Evolutionary conservation across 257 asterid genomes (phyloP), one percentile per base, ranked within the genome.

Genomic region (Plantago elongata): DNA sequence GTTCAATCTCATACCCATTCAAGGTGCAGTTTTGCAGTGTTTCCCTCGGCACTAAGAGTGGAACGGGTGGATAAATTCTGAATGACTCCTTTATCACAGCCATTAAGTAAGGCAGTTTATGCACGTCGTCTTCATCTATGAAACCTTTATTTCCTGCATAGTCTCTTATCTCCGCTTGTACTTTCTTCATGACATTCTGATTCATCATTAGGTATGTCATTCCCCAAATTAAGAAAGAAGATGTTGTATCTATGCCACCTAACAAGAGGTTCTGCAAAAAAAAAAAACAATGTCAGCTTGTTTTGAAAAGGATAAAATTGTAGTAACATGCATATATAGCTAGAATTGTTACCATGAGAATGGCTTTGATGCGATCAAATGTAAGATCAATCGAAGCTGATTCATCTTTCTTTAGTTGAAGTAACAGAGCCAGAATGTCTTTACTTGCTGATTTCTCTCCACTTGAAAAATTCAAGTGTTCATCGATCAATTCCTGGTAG

Each of bases 51-150:
- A 45, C 54, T 11, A 45, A 17, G 9, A 60, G 51, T 17, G 64
- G 64, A 45, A 30, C 40, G 4, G 64, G 81, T 11, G 75, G 69
- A 43, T 64, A 54, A 16, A 75, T 9, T 45, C 75, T 56, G 3
- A 72, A 13, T 0, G 69, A 51, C 66, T 77, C 81, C 51, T 72
- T 68, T 0, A 68, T n/a, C 0, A 76, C 61, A 10, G 78, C 81
- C 29, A 29, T 68, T 6, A 72, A 13, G 61, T 69, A 76, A 1
- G 78, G 75, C 0, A 76, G 75, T 11, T 69, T 61, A 11, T 17
- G 55, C 6, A 62, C 27, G 18, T 77, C 76, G 9, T 61, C 51
- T 47, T 69, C 76, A 0, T 61, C 47, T 18, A 73, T 50, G 13
- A 49, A 0, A 3, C 65, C 75, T 42, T 56, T 76, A 9, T 50